Evolutionary conservation across 805 yeast genomes (phyloP), one percentile per base, ranked within the genome.

Genomic region (Wickerhamomyces alni): DNA sequence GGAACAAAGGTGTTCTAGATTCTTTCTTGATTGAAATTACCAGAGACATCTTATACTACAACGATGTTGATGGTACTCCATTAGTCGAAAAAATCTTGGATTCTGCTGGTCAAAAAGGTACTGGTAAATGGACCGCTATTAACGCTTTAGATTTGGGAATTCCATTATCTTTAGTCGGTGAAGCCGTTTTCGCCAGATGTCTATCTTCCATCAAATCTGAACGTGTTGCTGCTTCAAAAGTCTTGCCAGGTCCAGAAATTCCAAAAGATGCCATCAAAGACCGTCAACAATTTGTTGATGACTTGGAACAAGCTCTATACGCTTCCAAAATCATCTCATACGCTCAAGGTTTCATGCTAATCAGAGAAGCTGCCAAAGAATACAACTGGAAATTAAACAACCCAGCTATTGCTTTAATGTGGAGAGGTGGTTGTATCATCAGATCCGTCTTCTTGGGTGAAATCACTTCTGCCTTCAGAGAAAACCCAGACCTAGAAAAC

Each of bases 371-470:
- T 57, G 98, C 96, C 54, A 82, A 78, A 70, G 95, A 87, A 67
- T 91, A 87, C 78, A 82, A 82, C 62, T 91, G 99, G 99, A 81
- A 86, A 69, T 77, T 91, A 66, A 93, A 91, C 83, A 85, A 87
- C 81, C 96, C 98, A 57, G 93, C 95, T 45, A 93, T 93, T 59
- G 98, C 98, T 56, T 79, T 93, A 61, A 91, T 91, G 98, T 91
- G 99, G 99, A 83, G 99, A 80, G 99, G 99, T 75, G 99, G 99
- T 59, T 91, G 99, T 79, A 91, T 91, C 69, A 91, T 91, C 72
- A 87, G 98, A 79, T 91, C 99, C 43, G 97, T 91, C 51, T 91
- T 91, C 85, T 76, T 91, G 63, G 97, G 82, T 62, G 97, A 91
- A 70, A 91, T 91, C 72, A 91, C 99, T 54, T 67, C 87, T 65